phyloP scores from a whole-genome alignment of 257 asterid genomes.

The Solanum boliviense region DNA sequence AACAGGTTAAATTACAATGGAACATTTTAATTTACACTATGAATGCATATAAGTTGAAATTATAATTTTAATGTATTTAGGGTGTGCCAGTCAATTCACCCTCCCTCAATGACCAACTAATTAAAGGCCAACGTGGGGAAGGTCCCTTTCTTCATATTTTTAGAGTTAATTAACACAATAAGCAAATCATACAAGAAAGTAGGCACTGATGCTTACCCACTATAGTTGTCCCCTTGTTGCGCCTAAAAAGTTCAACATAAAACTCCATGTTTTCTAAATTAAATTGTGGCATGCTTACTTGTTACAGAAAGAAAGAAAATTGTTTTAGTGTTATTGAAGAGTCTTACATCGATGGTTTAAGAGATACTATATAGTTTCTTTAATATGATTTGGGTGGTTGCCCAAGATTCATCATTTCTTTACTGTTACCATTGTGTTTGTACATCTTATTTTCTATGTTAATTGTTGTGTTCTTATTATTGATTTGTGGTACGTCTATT shows the following conservation, averaged over 20 bases:
- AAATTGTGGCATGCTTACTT: background rate
- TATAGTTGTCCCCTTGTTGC: background rate
- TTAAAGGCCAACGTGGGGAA: background rate
- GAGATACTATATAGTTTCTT: background rate
- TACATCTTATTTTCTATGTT: background rate
- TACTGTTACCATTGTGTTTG: background rate
- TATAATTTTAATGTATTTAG: background rate
- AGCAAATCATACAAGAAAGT: background rate
- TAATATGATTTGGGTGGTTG: background rate
- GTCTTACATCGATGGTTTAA: background rate
- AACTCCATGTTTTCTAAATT: background rate
- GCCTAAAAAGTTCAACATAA: background rate
- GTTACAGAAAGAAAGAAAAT: background rate
- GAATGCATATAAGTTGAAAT: background rate
- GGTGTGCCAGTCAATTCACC: background rate
- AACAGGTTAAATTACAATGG: background rate
- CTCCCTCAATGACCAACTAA: background rate
- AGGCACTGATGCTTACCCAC: background rate
- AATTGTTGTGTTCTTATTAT: background rate
- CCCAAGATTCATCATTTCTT: background rate
- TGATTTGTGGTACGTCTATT: background rate
- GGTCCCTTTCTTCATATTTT: background rate
- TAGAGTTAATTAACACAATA: background rate
- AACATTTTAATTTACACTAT: background rate
- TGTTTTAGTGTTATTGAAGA: background rate